Evolutionary conservation across 2,329 filamentous ascomycete genomes (phyloP), one percentile per base, ranked within the genome.

Genomic region (Xylaria sp.): DNA sequence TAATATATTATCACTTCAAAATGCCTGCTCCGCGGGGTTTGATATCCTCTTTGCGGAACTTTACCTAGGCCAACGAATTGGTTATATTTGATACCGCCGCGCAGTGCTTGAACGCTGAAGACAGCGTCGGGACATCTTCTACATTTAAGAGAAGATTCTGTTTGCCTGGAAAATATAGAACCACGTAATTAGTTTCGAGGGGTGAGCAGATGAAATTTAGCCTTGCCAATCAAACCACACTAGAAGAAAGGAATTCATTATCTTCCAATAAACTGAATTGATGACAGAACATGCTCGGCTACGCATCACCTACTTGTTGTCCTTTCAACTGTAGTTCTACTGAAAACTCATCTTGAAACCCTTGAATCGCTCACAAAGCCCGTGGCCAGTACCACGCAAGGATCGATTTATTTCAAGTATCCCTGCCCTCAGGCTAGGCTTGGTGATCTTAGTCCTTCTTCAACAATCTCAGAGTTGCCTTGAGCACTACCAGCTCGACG

Each of bases 401-500:
- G n/a, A 17, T 31, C n/a, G n/a, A 2, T 33, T 37, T 11, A 21
- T 21, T 40, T 38, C 3, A 40, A 35, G 2, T 55, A 17, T 50
- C n/a, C 28, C 45, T 21, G 42, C 14, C 31, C 25, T 64, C 25
- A 66, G 14, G 55, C 58, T 33, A 66, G 15, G 38, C 46, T 60
- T 19, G 66, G 67, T 14, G 67, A 69, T 23, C 54, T 67, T 43
- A 62, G 17, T 33, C 61, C 67, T 28, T 67, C 66, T 7, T 68
- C 66, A 15, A 23, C 50, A n/a, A 63, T 59, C 37, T 68, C 67
- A 1, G 66, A 65, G 52, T 66, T 68, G 1, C 63, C 60, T 51
- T 67, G 63, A 31, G 60, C 51, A 35, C 68, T 57, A 38, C 68
- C 70, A 2, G 71, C 71, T 19, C 71, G 63, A 11, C 85, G 76